Base-by-base conservation (phyloP, 2,329 filamentous ascomycete species). In the Fusarium goolgardi region DNA sequence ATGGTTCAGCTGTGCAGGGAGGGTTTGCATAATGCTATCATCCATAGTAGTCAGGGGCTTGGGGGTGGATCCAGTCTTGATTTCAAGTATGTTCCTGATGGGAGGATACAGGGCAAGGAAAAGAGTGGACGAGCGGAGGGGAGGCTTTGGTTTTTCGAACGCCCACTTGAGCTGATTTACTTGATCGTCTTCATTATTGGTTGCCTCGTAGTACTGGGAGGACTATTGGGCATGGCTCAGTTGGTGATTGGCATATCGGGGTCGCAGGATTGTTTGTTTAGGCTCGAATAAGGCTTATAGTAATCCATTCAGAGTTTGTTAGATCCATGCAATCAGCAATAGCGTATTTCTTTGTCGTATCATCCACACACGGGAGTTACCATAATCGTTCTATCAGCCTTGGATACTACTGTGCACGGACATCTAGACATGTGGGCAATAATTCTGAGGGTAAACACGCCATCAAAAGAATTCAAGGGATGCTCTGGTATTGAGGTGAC, bases 61-160 rank as follows among this genome's bases (percentile, higher is more conserved):
- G 69, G 62, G 15, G 73, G 73, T 4, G 70, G 69, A 5, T 77
- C 74, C 1, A 75, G 72, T 25, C 72, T 79, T 47, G 72, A 76
- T 29, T 79, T 79, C 59, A 78, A 77, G 62, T 70, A 79, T 50
- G 56, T 78, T 0, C 78, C 78, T n/a, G 51, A 67, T 35, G 64
- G 62, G 25, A 52, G 34, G 40, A 51, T 65, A 29, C 73, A 69
- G 1, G 54, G 57, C 5, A 73, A 71, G 46, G 74, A 76, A 58
- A 63, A 58, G 16, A 75, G 63, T 34, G 58, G 55, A 9, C 54
- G 67, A 12, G 29, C 29, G 4, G 44, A 53, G 27, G 63, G 65
- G 1, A 52, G 10, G 3, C 60, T 57, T 12, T 71, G 65, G 44
- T 67, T 51, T 34, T 69, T 67, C 37, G 50, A 66, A 7, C 53